Conservation (phyloP, 2,329 filamentous ascomycete species). For the Claviceps monticola region DNA sequence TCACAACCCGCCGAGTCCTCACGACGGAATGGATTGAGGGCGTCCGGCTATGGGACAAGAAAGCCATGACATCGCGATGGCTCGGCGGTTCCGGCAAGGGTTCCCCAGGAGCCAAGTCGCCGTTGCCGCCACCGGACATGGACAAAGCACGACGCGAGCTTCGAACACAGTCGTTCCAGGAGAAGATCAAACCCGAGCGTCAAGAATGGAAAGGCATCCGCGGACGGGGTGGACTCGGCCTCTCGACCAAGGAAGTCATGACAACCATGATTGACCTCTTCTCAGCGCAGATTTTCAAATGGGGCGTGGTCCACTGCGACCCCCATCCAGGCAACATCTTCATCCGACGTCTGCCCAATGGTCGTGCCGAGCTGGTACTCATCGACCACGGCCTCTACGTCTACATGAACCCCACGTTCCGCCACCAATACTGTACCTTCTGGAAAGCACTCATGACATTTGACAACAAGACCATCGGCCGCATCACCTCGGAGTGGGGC, state of each 20-base stretch:
- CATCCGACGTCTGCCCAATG: constrained; percentile 68
- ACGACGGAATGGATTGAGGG: constrained; percentile 98
- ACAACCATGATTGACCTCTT: constrained; percentile 93
- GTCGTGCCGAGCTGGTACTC: constrained; percentile 79
- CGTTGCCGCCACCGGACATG: constrained; percentile 39
- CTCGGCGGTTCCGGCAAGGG: constrained; percentile 60
- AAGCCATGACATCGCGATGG: constrained; percentile 65
- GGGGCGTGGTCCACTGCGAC: constrained; percentile 91
- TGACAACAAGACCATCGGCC: constrained; percentile 66
- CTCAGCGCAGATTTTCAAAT: constrained; percentile 95
- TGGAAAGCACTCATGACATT: constrained; percentile 93
- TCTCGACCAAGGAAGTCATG: constrained; percentile 80
- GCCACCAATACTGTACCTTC: constrained; percentile 74
- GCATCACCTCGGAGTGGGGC: constrained; percentile 70
- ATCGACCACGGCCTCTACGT: constrained; percentile 97
- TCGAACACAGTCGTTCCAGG: constrained; percentile 37
- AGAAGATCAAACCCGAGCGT: constrained; percentile 66
- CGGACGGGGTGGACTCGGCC: constrained; percentile 66
- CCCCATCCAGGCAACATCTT: constrained; percentile 97
- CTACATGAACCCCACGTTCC: constrained; percentile 70
- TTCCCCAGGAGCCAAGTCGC: constrained; percentile 61
- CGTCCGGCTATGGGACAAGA: constrained; percentile 82
- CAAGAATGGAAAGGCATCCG: constrained; percentile 61
- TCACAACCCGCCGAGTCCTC: constrained; percentile 72
- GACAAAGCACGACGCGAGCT: constrained; percentile 30